phyloP scores from a whole-genome alignment of 2,329 filamentous ascomycete genomes.

The Ceratocystis papillata region DNA sequence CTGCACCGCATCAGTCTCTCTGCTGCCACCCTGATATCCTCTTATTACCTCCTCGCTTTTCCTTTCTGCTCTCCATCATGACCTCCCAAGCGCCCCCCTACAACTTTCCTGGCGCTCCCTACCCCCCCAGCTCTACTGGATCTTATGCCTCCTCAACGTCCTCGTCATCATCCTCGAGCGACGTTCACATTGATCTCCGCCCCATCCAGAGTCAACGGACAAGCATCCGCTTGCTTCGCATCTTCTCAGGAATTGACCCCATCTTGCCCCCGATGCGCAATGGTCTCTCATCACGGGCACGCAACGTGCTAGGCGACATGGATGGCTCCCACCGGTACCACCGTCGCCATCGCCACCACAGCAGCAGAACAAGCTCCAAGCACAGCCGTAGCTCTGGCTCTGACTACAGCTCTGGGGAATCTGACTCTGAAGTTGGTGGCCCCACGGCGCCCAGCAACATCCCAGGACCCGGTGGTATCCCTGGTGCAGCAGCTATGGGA shows the following conservation, averaged over 20 bases:
- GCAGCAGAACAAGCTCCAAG: conserved; percentile 9
- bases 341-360: conserved; percentile 4
- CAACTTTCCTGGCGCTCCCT: background rate
- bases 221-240: conserved; percentile 22
- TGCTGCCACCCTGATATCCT: background rate
- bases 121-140: conserved; percentile 15
- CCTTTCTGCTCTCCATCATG: conserved; percentile 9
- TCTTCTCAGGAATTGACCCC: conserved; percentile 24
- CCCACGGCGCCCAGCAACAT: background rate
- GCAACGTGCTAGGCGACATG: background rate
- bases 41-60: background rate
- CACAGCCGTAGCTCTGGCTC: background rate
- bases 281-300: conserved; percentile 9
- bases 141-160: conserved; percentile 1
- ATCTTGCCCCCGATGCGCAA: conserved; percentile 19
- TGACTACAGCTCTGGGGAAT: conserved; percentile 7
- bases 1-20: background rate
- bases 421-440: background rate
- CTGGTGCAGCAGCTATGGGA: background rate
- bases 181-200: background rate
- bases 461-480: background rate
- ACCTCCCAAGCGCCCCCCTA: background rate
- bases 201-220: conserved; percentile 17
- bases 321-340: background rate
- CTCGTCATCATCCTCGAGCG: conserved; percentile 10